A percentile compares a stretch with the other conserved stretches of the same genome.
phyloP scores from a whole-genome alignment of 108 stramenopile species.

The Nitzschia putrida region DNA sequence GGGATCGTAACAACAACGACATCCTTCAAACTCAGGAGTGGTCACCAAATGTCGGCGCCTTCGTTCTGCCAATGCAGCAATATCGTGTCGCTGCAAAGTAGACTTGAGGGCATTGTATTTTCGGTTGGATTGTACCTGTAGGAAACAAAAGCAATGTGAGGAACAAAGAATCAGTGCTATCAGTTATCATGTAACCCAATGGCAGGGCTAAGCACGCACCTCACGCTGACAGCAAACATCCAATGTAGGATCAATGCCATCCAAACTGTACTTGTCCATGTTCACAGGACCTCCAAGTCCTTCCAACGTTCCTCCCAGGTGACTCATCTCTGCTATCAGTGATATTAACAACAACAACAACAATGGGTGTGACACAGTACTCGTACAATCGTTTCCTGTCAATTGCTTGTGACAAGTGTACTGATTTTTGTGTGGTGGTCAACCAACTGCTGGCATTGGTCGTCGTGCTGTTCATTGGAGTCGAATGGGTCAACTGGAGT shows the following conservation, averaged over 20 bases:
- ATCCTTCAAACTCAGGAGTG: conserved; percentile 46
- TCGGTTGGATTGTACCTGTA: conserved; percentile 68
- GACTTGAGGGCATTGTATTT: conserved; percentile 52
- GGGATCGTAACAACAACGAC: conserved; percentile 85
- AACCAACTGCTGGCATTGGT: not conserved
- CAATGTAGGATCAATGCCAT: conserved; percentile 70
- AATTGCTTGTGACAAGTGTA: too few species aligned
- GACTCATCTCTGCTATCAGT: conserved; percentile 1
- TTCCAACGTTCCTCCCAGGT: conserved; percentile 47
- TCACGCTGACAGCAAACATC: conserved; percentile 83
- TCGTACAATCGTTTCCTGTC: too few species aligned
- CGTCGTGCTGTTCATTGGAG: not conserved
- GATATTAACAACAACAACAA: not conserved
- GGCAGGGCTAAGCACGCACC: conserved; percentile 40
- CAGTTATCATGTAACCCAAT: too few species aligned
- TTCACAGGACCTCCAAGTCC: conserved; percentile 74
- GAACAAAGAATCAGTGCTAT: too few species aligned
- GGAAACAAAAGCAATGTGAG: not conserved
- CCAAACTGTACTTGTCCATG: conserved; percentile 25
- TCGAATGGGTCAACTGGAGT: not conserved
- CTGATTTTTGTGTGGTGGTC: not conserved
- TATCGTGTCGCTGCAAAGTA: conserved; percentile 73
- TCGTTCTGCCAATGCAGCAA: conserved; percentile 67
- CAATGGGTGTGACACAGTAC: too few species aligned
- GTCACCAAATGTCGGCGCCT: conserved; percentile 60